Percentiles rank a stretch among this genome's conserved stretches.
phyloP scores from a whole-genome alignment of 371 early-diverging fungal species.

The Rhizomucor miehei region DNA sequence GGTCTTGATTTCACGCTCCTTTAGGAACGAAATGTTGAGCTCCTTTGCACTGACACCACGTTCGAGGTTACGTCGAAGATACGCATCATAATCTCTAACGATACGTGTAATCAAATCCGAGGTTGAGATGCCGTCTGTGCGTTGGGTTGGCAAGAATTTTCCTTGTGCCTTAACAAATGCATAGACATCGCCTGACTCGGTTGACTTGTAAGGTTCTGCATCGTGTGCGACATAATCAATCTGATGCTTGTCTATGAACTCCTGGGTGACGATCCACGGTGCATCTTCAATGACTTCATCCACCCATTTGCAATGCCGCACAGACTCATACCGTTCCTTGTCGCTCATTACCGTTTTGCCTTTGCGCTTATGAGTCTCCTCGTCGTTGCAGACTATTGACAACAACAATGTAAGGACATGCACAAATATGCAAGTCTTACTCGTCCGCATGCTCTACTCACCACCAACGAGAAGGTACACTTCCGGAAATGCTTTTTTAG shows the following conservation, averaged over 20 bases:
- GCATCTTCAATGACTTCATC: conserved; percentile 90
- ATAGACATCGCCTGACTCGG: conserved; percentile 90
- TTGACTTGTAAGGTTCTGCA: conserved; percentile 87
- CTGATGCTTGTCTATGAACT: conserved; percentile 82
- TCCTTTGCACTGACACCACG: conserved; percentile 92
- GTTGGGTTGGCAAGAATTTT: conserved; percentile 85
- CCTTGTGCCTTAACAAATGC: conserved; percentile 88
- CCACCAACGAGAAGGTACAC: conserved; percentile 90
- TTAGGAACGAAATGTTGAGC: conserved; percentile 84
- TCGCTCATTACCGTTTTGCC: conserved; percentile 93
- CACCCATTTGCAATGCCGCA: conserved; percentile 96
- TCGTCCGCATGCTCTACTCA: conserved; percentile 23
- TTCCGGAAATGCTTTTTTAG: conserved; percentile 87
- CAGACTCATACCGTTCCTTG: conserved; percentile 83
- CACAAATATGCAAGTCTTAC: background rate
- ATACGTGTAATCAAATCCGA: conserved; percentile 95
- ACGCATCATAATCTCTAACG: conserved; percentile 93
- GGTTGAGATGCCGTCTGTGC: conserved; percentile 95
- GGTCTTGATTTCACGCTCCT: conserved; percentile 76
- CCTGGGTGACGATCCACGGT: conserved; percentile 90
- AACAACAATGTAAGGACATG: background rate
- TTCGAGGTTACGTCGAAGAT: conserved; percentile 89
- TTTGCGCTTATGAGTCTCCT: conserved; percentile 80
- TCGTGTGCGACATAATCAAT: conserved; percentile 99
- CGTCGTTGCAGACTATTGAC: conserved; percentile 75